These are phyloP conservation scores for Viridothelium virens DNA, from an alignment of 495 filamentous ascomycete species.

Conservation along the genomic window DNA sequence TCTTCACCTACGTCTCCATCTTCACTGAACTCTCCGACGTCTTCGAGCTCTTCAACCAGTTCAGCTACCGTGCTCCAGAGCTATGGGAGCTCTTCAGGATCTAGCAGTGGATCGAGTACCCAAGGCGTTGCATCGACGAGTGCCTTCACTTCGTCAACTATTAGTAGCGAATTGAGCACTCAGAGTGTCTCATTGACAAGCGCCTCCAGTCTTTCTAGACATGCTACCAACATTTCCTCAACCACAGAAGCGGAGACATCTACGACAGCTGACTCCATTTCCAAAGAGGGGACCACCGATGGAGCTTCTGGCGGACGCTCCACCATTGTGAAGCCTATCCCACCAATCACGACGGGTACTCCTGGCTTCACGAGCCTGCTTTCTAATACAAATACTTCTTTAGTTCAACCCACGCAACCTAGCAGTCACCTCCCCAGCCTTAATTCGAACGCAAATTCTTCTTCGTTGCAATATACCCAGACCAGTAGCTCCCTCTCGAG, in stretches of 20 bases:
- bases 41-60: not conserved
- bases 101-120: not conserved
- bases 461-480: not conserved
- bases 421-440: not conserved
- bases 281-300: not conserved
- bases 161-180: not conserved
- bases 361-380: not conserved
- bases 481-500: not conserved
- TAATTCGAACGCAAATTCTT: not conserved
- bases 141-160: not conserved
- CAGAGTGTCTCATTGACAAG: not conserved
- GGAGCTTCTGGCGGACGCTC: not conserved
- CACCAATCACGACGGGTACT: constrained; percentile 1
- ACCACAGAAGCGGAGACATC: not conserved
- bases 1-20: not conserved
- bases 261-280: not conserved
- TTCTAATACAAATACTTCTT: not conserved
- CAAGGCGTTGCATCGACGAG: not conserved
- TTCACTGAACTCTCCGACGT: not conserved
- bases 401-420: not conserved
- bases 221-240: not conserved
- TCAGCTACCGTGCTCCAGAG: not conserved
- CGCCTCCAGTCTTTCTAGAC: not conserved
- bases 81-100: not conserved
- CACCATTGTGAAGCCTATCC: not conserved